Evolutionary conservation across 768 basidiomycete species (phyloP).

Genomic region (Fibroporia radiculosa): DNA sequence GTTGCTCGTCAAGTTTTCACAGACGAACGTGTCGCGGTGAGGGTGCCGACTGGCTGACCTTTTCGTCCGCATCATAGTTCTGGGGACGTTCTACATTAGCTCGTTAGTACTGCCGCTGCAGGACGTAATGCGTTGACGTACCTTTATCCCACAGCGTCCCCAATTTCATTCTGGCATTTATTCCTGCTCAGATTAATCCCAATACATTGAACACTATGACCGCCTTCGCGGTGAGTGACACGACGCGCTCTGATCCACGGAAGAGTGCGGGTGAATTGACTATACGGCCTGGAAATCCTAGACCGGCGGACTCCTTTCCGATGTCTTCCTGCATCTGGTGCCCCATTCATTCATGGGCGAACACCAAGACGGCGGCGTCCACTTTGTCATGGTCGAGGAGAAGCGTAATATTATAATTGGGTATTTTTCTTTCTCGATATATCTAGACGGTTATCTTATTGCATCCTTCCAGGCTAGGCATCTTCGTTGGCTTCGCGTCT

Average conservation of each 20-base stretch:
- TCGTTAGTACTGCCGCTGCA: slow-evolving; percentile 50
- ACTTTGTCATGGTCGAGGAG: slow-evolving; percentile 81
- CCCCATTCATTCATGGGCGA: slow-evolving; percentile 93
- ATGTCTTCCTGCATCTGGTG: slow-evolving; percentile 87
- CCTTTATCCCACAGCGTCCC: slow-evolving; percentile 52
- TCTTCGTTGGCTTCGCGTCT: slow-evolving; percentile 80
- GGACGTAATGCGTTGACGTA: slow-evolving; percentile 3
- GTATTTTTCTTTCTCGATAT: slow-evolving; percentile 30
- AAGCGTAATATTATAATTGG: slow-evolving; percentile 88
- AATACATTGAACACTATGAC: slow-evolving; percentile 92
- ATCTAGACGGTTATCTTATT: slow-evolving; percentile 2
- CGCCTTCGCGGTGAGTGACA: slow-evolving; percentile 65
- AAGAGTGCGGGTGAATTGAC: not conserved
- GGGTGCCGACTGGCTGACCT: not conserved
- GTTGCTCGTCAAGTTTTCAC: slow-evolving; percentile 9
- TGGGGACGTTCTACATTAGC: slow-evolving; percentile 94
- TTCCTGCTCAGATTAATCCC: slow-evolving; percentile 79
- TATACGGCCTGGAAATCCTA: slow-evolving; percentile 19
- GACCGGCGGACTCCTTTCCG: slow-evolving; percentile 88
- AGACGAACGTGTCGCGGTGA: slow-evolving; percentile 8
- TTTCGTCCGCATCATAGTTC: slow-evolving; percentile 33
- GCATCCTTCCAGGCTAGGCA: slow-evolving; percentile 48
- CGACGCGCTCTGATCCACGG: not conserved
- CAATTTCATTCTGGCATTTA: slow-evolving; percentile 92
- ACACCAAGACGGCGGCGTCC: slow-evolving; percentile 61